Conservation (phyloP, 1,139 yeast species). For the Zygosaccharomyces sapae region DNA sequence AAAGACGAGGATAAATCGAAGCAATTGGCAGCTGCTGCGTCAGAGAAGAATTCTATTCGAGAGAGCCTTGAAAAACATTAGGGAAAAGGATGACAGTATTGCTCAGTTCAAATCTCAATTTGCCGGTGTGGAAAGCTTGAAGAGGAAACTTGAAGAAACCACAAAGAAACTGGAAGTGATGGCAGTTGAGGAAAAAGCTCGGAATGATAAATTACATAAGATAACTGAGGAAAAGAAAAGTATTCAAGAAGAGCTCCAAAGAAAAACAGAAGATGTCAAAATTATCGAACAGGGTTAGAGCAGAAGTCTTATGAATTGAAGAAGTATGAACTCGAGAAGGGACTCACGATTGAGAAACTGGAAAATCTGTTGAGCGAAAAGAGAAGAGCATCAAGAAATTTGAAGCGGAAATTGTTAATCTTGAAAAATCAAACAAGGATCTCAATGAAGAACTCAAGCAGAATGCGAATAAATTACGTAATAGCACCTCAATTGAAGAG, state of each 20-base stretch:
- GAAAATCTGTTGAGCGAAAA: constrained; percentile 3
- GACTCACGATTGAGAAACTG: not conserved
- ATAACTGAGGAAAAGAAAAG: not conserved
- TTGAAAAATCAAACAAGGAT: not conserved
- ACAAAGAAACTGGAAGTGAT: not conserved
- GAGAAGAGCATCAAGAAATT: not conserved
- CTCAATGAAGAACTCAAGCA: constrained; percentile 1
- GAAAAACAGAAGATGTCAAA: not conserved
- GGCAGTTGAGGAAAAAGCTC: not conserved
- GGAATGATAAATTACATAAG: not conserved
- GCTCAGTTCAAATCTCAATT: constrained; percentile 7
- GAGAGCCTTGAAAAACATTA: constrained; percentile 2
- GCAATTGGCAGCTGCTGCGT: not conserved
- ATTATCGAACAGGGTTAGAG: not conserved
- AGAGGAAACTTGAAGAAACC: not conserved
- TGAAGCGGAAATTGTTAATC: constrained; percentile 1
- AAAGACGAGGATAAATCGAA: not conserved
- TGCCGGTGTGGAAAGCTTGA: constrained; percentile 4
- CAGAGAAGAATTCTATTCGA: not conserved
- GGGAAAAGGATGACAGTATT: not conserved
- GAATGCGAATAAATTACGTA: not conserved
- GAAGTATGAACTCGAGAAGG: constrained; percentile 2
- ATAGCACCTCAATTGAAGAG: not conserved
- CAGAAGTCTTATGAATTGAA: not conserved
- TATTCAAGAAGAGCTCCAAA: not conserved